phyloP scores from a whole-genome alignment of 2,329 filamentous ascomycete genomes.

The Verticillium zaregamsianum region DNA sequence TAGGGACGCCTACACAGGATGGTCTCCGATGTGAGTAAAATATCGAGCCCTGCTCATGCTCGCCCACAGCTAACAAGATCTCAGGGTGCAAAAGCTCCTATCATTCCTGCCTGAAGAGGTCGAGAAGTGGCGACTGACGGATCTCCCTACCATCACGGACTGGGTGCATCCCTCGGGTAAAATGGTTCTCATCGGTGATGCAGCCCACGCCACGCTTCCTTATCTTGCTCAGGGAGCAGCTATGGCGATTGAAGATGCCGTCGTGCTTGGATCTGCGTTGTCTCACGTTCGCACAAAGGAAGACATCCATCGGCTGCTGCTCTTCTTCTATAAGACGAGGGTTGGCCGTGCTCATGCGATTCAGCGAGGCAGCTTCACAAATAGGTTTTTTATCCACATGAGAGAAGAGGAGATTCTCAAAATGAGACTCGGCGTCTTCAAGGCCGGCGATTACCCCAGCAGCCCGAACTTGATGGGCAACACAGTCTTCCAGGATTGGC shows the following conservation, averaged over 20 bases:
- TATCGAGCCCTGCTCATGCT: no score
- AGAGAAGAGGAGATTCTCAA: slow-evolving; percentile 7
- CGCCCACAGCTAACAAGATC: neutral
- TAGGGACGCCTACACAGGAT: slow-evolving; percentile 5
- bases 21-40: slow-evolving; percentile 4
- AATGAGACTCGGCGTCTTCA: slow-evolving; percentile 6
- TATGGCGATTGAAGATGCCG: slow-evolving; percentile 19
- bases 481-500: slow-evolving; percentile 9
- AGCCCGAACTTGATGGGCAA: slow-evolving; percentile 10
- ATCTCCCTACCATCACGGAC: neutral
- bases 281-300: neutral
- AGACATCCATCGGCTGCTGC: neutral
- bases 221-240: slow-evolving; percentile 18
- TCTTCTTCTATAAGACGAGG: slow-evolving; percentile 8
- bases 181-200: slow-evolving; percentile 36
- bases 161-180: slow-evolving; percentile 54
- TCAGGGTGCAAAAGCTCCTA: slow-evolving; percentile 3
- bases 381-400: slow-evolving; percentile 11
- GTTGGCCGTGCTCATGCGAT: slow-evolving; percentile 8
- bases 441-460: slow-evolving; percentile 8
- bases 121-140: slow-evolving; percentile 3
- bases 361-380: slow-evolving; percentile 8
- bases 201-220: slow-evolving; percentile 19
- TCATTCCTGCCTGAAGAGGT: slow-evolving; percentile 2
- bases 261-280: slow-evolving; percentile 12